phyloP scores from a whole-genome alignment of 73 alveolate species.

The Loxodes magnus region DNA sequence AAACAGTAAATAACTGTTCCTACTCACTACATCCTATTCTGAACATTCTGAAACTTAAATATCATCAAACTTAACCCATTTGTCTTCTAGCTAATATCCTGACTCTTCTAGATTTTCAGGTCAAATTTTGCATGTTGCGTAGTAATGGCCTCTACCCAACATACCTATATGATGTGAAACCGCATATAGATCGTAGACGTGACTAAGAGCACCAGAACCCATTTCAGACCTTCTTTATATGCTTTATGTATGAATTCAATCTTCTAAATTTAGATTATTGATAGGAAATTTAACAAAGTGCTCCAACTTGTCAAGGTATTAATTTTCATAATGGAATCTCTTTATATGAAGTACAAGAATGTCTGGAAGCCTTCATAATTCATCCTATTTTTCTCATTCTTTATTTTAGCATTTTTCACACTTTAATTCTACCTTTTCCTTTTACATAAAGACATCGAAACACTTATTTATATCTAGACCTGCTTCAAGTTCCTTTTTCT shows the following conservation, averaged over 20 bases:
- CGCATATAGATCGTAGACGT: slow-evolving; percentile 50
- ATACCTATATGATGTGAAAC: slow-evolving; percentile 53
- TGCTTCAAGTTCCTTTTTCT: not conserved
- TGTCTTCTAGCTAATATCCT: slow-evolving; percentile 20
- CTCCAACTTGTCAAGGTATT: slow-evolving; percentile 59
- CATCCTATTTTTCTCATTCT: slow-evolving; percentile 9
- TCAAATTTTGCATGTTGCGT: slow-evolving; percentile 21
- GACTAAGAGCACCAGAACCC: slow-evolving; percentile 6
- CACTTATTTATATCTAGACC: slow-evolving; percentile 12
- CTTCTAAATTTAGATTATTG: slow-evolving; percentile 25
- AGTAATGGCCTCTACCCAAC: slow-evolving; percentile 59
- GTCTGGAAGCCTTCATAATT: slow-evolving; percentile 40
- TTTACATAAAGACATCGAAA: slow-evolving; percentile 15
- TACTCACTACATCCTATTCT: slow-evolving; percentile 26
- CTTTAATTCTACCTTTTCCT: slow-evolving; percentile 15
- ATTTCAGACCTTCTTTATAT: slow-evolving; percentile 4
- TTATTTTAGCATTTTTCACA: slow-evolving; percentile 15
- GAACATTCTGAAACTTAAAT: slow-evolving; percentile 17
- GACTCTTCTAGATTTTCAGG: not conserved
- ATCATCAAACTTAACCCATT: slow-evolving; percentile 60
- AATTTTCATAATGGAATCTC: slow-evolving; percentile 48
- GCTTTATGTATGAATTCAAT: slow-evolving; percentile 14
- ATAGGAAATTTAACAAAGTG: slow-evolving; percentile 55
- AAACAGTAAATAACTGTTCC: slow-evolving; percentile 53
- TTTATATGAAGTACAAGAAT: slow-evolving; percentile 53